phyloP scores from a whole-genome alignment of 1,284 basidiomycete genomes.

The Sparassis latifolia region DNA sequence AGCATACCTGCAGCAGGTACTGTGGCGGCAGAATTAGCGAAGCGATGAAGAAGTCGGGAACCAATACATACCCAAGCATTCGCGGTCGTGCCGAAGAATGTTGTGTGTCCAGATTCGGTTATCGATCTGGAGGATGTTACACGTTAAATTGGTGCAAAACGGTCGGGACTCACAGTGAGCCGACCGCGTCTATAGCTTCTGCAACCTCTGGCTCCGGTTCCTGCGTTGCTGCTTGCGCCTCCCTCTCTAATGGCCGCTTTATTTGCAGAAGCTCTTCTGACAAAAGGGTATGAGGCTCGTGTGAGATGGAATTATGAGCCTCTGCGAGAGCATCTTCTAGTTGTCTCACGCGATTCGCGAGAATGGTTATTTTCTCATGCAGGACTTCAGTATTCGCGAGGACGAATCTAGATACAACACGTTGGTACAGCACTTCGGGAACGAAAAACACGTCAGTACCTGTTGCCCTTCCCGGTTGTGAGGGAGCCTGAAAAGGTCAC shows the following conservation, averaged over 20 bases:
- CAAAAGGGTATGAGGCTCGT: conserved; percentile 48
- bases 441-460: conserved; percentile 29
- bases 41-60: conserved; percentile 4
- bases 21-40: conserved; percentile 12
- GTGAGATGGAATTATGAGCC: conserved; percentile 40
- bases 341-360: conserved; percentile 53
- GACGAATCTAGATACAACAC: conserved; percentile 41
- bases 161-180: conserved; percentile 46
- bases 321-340: conserved; percentile 58
- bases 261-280: conserved; percentile 54
- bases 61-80: conserved; percentile 54
- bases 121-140: conserved; percentile 38
- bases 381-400: conserved; percentile 62
- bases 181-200: conserved; percentile 53
- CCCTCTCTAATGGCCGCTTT: conserved; percentile 56
- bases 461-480: conserved; percentile 67
- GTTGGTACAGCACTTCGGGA: not conserved
- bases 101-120: conserved; percentile 51
- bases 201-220: conserved; percentile 36
- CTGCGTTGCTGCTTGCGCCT: conserved; percentile 20
- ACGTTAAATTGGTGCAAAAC: conserved; percentile 3
- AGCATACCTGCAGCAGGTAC: conserved; percentile 32
- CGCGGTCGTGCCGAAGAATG: conserved; percentile 58
- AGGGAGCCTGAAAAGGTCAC: conserved; percentile 41
- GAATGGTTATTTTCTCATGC: conserved; percentile 57